Evolutionary conservation across 2,329 filamentous ascomycete species (phyloP), one percentile per base, ranked within the genome.

Genomic region (Fusarium camptoceras): DNA sequence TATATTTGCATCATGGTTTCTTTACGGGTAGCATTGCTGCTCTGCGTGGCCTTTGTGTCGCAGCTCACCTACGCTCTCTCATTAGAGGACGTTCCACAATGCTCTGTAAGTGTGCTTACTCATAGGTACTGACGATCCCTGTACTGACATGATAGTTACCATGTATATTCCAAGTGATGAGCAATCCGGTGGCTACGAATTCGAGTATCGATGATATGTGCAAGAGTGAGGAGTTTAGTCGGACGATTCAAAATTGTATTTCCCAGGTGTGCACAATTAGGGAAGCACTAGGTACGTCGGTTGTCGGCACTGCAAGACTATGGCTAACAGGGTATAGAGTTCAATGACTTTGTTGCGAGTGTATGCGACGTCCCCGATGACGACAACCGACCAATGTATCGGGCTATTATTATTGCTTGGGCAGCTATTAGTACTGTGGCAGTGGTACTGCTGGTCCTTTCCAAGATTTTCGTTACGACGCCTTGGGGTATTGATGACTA

Each of bases 401-500:
- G 20, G 14, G 28, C 39, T 7, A 12, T 25, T 0, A 18, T 30
- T 1, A 22, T 39, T 8, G 2, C 24, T 1, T 37, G 61, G n/a
- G 14, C 49, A 4, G 4, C 24, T 1, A 16, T 64, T 0, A 37
- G 34, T 0, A 20, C 43, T 0, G 8, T 11, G 2, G 31, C 20
- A 1, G 8, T 44, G 1, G 1, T 22, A 2, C 2, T 64, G 1
- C 30, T 60, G 4, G 4, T 56, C 0, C 14, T 12, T 5, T 15
- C 46, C 0, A 64, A 42, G 14, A 14, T 44, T 4, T 5, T 37
- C 3, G 6, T 31, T 3, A 30, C 31, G 15, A 37, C 6, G 1
- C 25, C 49, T 0, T 64, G 60, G 60, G 60, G 60, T 4, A 10
- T 39, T 1, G 59, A 64, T 27, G 59, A 64, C 18, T 56, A 8